phyloP scores from a whole-genome alignment of 768 basidiomycete species.

The Mycena maculata region DNA sequence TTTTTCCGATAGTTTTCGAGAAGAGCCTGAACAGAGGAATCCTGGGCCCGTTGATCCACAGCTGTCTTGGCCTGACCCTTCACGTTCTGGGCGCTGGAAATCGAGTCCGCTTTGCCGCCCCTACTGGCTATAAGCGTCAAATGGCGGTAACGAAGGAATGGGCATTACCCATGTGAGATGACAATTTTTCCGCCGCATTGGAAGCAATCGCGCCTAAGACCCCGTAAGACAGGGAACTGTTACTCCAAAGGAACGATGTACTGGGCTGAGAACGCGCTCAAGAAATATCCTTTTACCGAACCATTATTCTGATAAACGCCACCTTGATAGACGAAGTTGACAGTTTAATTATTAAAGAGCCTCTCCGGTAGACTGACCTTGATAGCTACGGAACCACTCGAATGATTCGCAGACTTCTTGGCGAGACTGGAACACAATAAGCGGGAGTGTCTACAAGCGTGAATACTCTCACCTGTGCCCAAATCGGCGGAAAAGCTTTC shows the following conservation, averaged over 20 bases:
- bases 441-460: neutral
- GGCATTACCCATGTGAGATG: slow-evolving; percentile 81
- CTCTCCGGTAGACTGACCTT: too few relatives aligned
- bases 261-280: slow-evolving; percentile 78
- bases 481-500: neutral
- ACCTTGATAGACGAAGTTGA: too few relatives aligned
- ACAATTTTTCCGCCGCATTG: slow-evolving; percentile 74
- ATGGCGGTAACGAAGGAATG: neutral
- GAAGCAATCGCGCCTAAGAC: slow-evolving; percentile 74
- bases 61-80: slow-evolving; percentile 48
- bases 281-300: slow-evolving; percentile 78
- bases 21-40: slow-evolving; percentile 78
- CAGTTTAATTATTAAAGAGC: too few relatives aligned
- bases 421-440: slow-evolving; percentile 63
- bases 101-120: slow-evolving; percentile 80
- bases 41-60: slow-evolving; percentile 74
- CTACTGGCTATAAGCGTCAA: slow-evolving; percentile 45
- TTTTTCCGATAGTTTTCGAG: slow-evolving; percentile 64
- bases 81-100: slow-evolving; percentile 55
- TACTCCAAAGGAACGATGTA: slow-evolving; percentile 42
- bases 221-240: neutral
- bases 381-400: slow-evolving; percentile 80
- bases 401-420: slow-evolving; percentile 88
- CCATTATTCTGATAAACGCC: slow-evolving; percentile 78
- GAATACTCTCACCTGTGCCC: slow-evolving; percentile 6